phyloP scores from a whole-genome alignment of 148 eudicot species.

The Chenopodium album region DNA sequence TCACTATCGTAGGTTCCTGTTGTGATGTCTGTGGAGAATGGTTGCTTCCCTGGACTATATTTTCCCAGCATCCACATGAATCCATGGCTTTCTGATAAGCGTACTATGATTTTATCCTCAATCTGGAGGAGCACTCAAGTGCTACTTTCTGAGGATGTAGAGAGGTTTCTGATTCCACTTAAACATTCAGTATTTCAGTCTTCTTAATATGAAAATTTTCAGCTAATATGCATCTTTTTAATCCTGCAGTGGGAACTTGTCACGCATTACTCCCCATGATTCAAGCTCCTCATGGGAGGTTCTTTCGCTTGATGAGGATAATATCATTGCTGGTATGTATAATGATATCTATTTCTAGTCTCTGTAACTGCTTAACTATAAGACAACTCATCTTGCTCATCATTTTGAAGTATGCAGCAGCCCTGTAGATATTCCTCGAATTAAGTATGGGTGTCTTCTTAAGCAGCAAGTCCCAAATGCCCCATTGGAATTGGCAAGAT shows the following conservation, averaged over 20 bases:
- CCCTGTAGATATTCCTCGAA: conserved; percentile 59
- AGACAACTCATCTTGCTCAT: background rate
- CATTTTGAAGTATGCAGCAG: conserved; percentile 64
- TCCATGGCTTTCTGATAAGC: conserved; percentile 95
- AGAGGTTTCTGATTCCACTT: conserved; percentile 45
- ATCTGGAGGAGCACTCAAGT: conserved; percentile 72
- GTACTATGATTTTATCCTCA: conserved; percentile 70
- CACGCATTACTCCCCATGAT: conserved; percentile 55
- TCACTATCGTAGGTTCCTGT: conserved; percentile 62
- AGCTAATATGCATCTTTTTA: background rate
- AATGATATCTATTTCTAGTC: background rate
- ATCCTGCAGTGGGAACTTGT: conserved; percentile 61
- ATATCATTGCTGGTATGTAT: conserved; percentile 71
- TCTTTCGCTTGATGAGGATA: conserved; percentile 75
- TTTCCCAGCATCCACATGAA: conserved; percentile 43
- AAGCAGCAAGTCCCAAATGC: conserved; percentile 40
- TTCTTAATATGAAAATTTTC: background rate
- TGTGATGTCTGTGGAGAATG: conserved; percentile 79
- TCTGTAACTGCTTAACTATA: background rate
- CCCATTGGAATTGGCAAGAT: conserved; percentile 68
- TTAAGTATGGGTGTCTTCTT: conserved; percentile 57
- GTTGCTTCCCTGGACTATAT: conserved; percentile 86
- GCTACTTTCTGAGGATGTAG: conserved; percentile 64
- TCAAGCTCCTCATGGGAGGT: conserved; percentile 64
- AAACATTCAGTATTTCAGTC: background rate